Evolutionary conservation across 495 filamentous ascomycete species (phyloP).

Genomic region (Aspergillus nidulans): DNA sequence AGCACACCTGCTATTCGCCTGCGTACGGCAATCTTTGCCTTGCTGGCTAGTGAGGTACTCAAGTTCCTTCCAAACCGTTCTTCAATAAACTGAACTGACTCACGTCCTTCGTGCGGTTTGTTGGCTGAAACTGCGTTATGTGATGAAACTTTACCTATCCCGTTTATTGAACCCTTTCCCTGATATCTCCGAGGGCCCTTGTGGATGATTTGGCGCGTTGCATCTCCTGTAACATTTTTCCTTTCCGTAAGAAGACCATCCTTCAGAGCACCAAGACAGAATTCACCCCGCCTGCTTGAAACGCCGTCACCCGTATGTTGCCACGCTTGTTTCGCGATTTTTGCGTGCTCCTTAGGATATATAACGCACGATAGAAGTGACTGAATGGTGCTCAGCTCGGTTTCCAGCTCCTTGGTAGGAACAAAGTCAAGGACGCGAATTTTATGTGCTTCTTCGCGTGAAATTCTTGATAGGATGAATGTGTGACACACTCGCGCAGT

Average conservation of each 20-base stretch:
- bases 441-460: conserved; percentile 40
- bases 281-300: conserved; percentile 87
- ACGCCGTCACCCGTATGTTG: conserved; percentile 95
- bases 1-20: conserved; percentile 85
- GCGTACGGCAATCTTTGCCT: conserved; percentile 81
- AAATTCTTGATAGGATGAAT: conserved; percentile 62
- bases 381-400: conserved; percentile 26
- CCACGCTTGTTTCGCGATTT: conserved; percentile 86
- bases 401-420: conserved; percentile 39
- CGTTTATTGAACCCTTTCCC: conserved; percentile 45
- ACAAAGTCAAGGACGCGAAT: conserved; percentile 67
- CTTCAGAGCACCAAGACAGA: conserved; percentile 69
- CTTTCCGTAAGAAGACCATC: conserved; percentile 63
- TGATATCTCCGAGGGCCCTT: conserved; percentile 73
- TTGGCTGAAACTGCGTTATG: conserved; percentile 10
- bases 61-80: conserved; percentile 93
- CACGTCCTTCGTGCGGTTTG: conserved; percentile 48
- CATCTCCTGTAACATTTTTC: conserved; percentile 22
- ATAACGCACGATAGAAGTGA: conserved; percentile 69
- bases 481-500: conserved; percentile 63
- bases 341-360: conserved; percentile 58
- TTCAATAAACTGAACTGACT: conserved; percentile 79
- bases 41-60: conserved; percentile 65
- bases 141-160: conserved; percentile 13
- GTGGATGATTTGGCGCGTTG: conserved; percentile 40